A percentile compares a stretch with the other conserved stretches of the same genome.
These are phyloP conservation scores for Dalbergia cochinchinensis DNA, from an alignment of 306 rosid species.

Conservation along the genomic window DNA sequence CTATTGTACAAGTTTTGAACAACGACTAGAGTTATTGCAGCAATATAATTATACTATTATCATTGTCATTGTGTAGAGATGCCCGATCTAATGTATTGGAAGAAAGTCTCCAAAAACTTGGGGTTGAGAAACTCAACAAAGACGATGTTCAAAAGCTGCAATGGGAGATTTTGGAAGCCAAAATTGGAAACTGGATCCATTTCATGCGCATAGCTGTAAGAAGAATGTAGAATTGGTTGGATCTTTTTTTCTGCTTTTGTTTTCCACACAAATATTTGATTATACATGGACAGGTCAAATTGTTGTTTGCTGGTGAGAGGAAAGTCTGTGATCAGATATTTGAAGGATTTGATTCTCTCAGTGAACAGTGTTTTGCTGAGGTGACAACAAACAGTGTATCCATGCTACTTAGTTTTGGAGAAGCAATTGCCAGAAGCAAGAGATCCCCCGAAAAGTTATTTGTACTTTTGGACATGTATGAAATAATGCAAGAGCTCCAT, in stretches of 20 bases:
- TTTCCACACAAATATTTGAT: slow-evolving; percentile 27
- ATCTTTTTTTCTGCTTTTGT: slow-evolving; percentile 8
- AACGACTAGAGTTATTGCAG: neutral
- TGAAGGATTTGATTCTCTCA: slow-evolving; percentile 83
- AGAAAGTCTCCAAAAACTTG: slow-evolving; percentile 91
- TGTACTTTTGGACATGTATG: slow-evolving; percentile 97
- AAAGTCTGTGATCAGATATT: slow-evolving; percentile 91
- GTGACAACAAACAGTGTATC: slow-evolving; percentile 91
- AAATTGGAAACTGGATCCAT: slow-evolving; percentile 99
- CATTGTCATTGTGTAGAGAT: slow-evolving; percentile 63
- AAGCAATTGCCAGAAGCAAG: slow-evolving; percentile 96
- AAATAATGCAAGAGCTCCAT: slow-evolving; percentile 97
- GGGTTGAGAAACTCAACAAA: slow-evolving; percentile 96
- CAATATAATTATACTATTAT: slow-evolving; percentile 27
- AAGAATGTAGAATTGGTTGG: slow-evolving; percentile 36
- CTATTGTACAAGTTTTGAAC: slow-evolving; percentile 10
- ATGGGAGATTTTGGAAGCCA: slow-evolving; percentile 99
- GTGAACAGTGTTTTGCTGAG: slow-evolving; percentile 92
- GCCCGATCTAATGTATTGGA: slow-evolving; percentile 84
- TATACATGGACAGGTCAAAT: slow-evolving; percentile 75
- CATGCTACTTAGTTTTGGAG: slow-evolving; percentile 92
- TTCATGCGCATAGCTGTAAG: slow-evolving; percentile 98
- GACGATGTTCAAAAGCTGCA: slow-evolving; percentile 96
- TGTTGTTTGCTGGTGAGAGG: slow-evolving; percentile 95
- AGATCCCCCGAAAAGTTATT: slow-evolving; percentile 96